These are phyloP conservation scores for Termitomyces heimii DNA, from an alignment of 768 basidiomycete genomes.

Conservation along the genomic window DNA sequence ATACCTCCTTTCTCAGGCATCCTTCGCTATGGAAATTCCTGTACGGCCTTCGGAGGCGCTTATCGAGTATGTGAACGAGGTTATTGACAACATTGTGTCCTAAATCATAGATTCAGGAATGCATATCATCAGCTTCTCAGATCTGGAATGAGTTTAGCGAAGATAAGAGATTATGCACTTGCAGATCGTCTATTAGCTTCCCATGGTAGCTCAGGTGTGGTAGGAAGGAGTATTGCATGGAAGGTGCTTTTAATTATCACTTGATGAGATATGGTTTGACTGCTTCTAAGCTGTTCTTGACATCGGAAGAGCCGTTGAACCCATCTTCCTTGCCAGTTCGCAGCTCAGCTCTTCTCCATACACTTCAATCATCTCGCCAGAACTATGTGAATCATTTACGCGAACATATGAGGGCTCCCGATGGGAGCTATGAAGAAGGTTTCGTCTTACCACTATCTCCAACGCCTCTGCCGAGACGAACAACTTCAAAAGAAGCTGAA, in stretches of 20 bases:
- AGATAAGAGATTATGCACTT: constrained; percentile 61
- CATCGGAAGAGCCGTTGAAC: constrained; percentile 60
- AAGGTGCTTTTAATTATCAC: constrained; percentile 47
- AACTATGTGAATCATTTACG: constrained; percentile 53
- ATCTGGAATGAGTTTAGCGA: constrained; percentile 49
- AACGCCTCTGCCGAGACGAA: constrained; percentile 19
- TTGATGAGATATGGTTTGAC: constrained; percentile 12
- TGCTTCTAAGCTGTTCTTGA: constrained; percentile 57
- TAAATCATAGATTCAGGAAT: constrained; percentile 23
- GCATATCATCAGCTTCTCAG: constrained; percentile 43
- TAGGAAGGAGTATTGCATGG: constrained; percentile 82
- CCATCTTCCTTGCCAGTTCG: constrained; percentile 33
- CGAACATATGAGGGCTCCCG: constrained; percentile 77
- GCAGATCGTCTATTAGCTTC: constrained; percentile 51
- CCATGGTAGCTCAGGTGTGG: constrained; percentile 38
- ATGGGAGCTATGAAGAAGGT: constrained; percentile 76
- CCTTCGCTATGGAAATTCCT: constrained; percentile 2
- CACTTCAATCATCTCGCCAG: constrained; percentile 44
- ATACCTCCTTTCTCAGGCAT: neutral
- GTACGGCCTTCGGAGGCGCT: constrained; percentile 8
- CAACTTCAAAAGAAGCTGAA: constrained; percentile 17
- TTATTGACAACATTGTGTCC: constrained; percentile 10
- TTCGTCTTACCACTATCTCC: constrained; percentile 49
- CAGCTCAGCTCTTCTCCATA: constrained; percentile 28
- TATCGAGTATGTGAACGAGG: constrained; percentile 15